Base-by-base conservation (phyloP, 441 rosid species). In the Adansonia madagascariensis region DNA sequence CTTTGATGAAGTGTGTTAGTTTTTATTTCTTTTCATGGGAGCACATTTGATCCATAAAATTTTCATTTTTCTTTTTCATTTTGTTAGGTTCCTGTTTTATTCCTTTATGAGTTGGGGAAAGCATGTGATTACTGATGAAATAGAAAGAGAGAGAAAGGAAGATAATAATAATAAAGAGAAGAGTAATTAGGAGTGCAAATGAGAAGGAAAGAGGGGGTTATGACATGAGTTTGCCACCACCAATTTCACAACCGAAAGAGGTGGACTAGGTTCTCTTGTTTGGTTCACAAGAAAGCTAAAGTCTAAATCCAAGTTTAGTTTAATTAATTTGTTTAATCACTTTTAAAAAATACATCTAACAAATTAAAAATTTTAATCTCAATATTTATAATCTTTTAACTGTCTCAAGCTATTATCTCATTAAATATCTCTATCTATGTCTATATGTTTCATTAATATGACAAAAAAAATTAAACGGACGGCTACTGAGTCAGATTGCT, bases 221-320 rank as follows among this genome's bases (percentile, higher is more conserved):
- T 47, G 61, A 74, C 52, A 77, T 56, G 80, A 76, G 73, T 69
- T 81, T 15, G 72, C 39, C 18, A 27, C 75, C 71, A 60, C 53
- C 61, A 72, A 76, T 18, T 64, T 1, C 75, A 63, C 56, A 75
- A 75, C 78, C 63, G 62, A 80, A 77, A 77, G 75, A 65, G 75
- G 75, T 80, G 79, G 88, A 79, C 80, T 78, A 79, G 84, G 77
- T 83, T 83, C 56, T 73, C 31, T 79, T 60, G 82, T 63, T 78
- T 80, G 57, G 80, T 66, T 78, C 73, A 56, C 76, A 67, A 78
- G 82, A 82, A 82, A 80, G 82, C 55, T 71, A 78, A 63, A 75
- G 73, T 22, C 4, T 10, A 59, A 20, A 10, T 20, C 22, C 3
- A 27, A 15, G 27, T 20, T 57, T 20, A 57, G 12, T 59, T 10